Evolutionary conservation across 164 flowering plant genomes (phyloP).

Genomic region (Chimonanthus praecox): DNA sequence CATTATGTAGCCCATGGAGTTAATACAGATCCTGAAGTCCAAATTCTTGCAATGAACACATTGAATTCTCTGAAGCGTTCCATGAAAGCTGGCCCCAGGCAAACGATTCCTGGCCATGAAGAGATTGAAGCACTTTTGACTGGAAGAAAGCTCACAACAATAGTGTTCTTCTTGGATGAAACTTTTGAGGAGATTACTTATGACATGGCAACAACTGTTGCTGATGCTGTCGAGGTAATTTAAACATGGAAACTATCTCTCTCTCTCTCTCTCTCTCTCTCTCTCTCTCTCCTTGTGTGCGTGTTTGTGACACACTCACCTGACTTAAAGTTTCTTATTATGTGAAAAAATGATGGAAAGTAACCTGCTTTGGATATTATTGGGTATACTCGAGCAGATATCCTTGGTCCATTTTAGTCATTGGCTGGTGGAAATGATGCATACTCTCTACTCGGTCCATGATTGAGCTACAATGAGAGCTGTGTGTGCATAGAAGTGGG

Average conservation of each 20-base stretch:
- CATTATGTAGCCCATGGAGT: constrained; percentile 74
- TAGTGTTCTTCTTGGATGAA: constrained; percentile 97
- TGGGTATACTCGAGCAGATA: too few species aligned
- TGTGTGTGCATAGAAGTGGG: too few species aligned
- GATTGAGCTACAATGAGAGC: too few species aligned
- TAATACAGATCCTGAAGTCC: constrained; percentile 60
- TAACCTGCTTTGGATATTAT: too few species aligned
- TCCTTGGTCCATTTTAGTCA: too few species aligned
- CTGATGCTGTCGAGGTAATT: constrained; percentile 93
- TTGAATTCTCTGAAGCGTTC: constrained; percentile 84
- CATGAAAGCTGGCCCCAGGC: constrained; percentile 95
- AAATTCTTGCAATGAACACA: constrained; percentile 70
- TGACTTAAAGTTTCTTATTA: too few species aligned
- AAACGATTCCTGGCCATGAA: constrained; percentile 81
- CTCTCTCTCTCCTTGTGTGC: not conserved
- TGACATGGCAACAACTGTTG: constrained; percentile 93
- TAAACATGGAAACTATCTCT: not conserved
- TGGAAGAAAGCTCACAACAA: constrained; percentile 85
- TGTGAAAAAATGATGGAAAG: too few species aligned
- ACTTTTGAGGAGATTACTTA: constrained; percentile 98
- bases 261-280: not conserved
- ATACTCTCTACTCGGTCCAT: too few species aligned
- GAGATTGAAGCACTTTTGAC: constrained; percentile 94
- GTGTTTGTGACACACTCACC: too few species aligned
- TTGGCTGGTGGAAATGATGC: too few species aligned